A percentile compares a stretch with the other conserved stretches of the same genome.
Evolutionary conservation across 2,329 filamentous ascomycete species (phyloP).

Genomic region (Pyricularia grisea): DNA sequence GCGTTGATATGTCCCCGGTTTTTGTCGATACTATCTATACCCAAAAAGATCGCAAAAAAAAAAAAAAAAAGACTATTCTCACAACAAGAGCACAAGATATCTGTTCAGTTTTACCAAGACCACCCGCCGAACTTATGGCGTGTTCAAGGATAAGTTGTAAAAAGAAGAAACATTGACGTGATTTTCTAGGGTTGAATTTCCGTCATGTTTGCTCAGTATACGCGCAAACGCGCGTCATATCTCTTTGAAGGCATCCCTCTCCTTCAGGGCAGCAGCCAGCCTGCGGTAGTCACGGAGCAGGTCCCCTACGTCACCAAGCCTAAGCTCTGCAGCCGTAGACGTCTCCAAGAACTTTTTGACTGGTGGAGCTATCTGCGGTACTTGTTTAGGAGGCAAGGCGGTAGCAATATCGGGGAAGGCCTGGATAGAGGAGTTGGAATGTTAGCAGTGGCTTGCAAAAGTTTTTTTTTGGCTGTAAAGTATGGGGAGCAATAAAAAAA

Average conservation of each 20-base stretch:
- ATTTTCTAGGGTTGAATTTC: neutral
- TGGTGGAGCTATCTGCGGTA: slow-evolving; percentile 49
- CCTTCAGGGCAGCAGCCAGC: slow-evolving; percentile 54
- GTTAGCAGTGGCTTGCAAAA: neutral
- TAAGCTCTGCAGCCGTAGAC: slow-evolving; percentile 60
- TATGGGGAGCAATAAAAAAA: neutral
- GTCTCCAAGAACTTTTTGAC: slow-evolving; percentile 66
- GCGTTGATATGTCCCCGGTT: neutral
- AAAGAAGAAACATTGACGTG: neutral
- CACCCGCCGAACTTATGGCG: neutral
- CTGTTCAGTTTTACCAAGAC: neutral
- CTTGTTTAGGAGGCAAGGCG: slow-evolving; percentile 39
- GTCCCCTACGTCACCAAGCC: slow-evolving; percentile 62
- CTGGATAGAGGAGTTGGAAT: slow-evolving; percentile 20
- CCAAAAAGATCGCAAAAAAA: neutral
- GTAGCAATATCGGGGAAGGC: slow-evolving; percentile 52
- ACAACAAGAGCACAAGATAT: neutral
- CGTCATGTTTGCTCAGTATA: neutral
- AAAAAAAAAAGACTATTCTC: neutral
- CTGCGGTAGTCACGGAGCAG: slow-evolving; percentile 67
- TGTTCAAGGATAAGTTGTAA: neutral
- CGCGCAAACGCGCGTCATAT: slow-evolving; percentile 2
- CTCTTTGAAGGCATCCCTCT: slow-evolving; percentile 49
- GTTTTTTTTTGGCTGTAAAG: no score
- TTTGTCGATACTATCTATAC: neutral